These are phyloP conservation scores for Eragrostis nindensis DNA, from an alignment of 176 grass and related monocot species.

Conservation along the genomic window DNA sequence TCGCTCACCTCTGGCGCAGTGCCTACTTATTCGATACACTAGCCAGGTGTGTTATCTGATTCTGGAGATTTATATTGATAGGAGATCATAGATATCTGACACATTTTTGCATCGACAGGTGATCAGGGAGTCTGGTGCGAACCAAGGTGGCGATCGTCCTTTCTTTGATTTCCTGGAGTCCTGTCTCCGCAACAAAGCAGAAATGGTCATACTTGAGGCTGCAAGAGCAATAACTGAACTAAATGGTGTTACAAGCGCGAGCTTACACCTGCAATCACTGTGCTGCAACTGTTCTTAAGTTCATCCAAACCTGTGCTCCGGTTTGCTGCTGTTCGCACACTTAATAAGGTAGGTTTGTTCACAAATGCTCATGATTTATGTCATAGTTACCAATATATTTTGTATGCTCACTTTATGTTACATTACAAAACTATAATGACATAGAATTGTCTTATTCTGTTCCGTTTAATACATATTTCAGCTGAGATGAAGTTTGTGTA, in stretches of 20 bases:
- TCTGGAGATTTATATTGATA: constrained; percentile 29
- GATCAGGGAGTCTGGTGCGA: constrained; percentile 78
- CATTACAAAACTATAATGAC: neutral
- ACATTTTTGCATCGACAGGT: constrained; percentile 58
- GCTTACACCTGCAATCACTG: constrained; percentile 95
- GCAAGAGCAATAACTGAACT: constrained; percentile 96
- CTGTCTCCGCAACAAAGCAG: constrained; percentile 91
- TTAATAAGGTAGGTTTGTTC: constrained; percentile 75
- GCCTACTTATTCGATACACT: constrained; percentile 92
- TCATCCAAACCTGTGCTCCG: constrained; percentile 98
- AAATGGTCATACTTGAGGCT: constrained; percentile 99
- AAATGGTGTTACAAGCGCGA: constrained; percentile 91
- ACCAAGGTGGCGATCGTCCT: constrained; percentile 88
- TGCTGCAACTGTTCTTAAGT: constrained; percentile 98
- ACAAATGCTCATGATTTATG: neutral
- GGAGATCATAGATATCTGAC: constrained; percentile 17
- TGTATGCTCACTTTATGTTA: constrained; percentile 8
- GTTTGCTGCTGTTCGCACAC: constrained; percentile 92
- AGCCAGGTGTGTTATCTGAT: constrained; percentile 71
- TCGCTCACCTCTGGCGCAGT: constrained; percentile 93
- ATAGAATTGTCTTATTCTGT: neutral
- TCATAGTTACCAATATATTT: constrained; percentile 3
- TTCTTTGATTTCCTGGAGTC: constrained; percentile 98
- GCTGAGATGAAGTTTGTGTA: neutral
- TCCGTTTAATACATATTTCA: neutral